phyloP scores from a whole-genome alignment of 257 asterid genomes.

The Jacaranda mimosifolia region DNA sequence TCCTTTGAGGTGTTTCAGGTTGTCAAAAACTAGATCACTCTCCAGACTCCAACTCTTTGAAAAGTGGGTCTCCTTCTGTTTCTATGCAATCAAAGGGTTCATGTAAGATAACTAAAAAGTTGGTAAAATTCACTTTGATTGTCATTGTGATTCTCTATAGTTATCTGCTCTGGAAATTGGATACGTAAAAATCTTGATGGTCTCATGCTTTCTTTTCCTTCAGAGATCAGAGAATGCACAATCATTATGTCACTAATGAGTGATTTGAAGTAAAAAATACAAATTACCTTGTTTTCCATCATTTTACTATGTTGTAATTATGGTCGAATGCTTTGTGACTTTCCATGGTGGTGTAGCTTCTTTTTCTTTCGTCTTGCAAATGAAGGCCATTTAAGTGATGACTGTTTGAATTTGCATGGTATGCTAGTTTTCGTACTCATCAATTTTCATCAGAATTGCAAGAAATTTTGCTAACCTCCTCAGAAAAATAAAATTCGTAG shows the following conservation, averaged over 20 bases:
- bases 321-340: too few relatives aligned
- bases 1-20: constrained; percentile 54
- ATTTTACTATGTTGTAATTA: neutral
- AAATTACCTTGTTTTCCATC: too few relatives aligned
- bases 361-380: too few relatives aligned
- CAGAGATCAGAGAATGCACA: constrained; percentile 97
- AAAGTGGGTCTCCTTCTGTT: constrained; percentile 49
- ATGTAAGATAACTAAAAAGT: constrained; percentile 92
- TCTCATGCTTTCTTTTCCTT: constrained; percentile 32
- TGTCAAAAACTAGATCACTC: constrained; percentile 41
- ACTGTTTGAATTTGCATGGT: too few relatives aligned
- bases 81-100: constrained; percentile 62
- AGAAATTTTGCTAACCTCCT: too few relatives aligned
- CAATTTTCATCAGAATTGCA: too few relatives aligned
- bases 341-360: too few relatives aligned
- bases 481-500: too few relatives aligned
- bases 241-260: neutral
- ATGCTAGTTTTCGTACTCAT: too few relatives aligned
- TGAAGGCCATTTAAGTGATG: too few relatives aligned
- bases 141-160: constrained; percentile 21
- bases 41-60: constrained; percentile 46
- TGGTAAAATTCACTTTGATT: constrained; percentile 38
- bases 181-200: constrained; percentile 24
- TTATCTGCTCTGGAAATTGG: neutral
- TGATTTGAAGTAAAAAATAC: too few relatives aligned